Percentiles rank a stretch among this genome's conserved stretches.
phyloP scores from a whole-genome alignment of 2,329 filamentous ascomycete species.

The Fusarium irregulare region DNA sequence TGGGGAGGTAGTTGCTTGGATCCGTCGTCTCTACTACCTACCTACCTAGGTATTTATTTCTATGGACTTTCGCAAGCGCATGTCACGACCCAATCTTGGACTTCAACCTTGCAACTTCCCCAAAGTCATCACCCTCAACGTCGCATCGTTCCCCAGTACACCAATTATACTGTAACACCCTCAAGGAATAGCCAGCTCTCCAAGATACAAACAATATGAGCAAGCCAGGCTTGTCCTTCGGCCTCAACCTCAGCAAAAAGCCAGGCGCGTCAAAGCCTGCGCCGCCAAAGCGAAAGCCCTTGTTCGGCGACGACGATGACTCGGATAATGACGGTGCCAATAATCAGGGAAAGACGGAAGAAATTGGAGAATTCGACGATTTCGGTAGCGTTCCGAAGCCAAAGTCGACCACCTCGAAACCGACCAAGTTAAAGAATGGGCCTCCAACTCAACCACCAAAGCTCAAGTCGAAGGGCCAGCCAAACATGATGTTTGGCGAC shows the following conservation, averaged over 20 bases:
- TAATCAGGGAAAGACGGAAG: slow-evolving; percentile 58
- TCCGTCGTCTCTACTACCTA: not conserved
- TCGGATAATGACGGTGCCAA: slow-evolving; percentile 62
- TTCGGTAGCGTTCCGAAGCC: slow-evolving; percentile 48
- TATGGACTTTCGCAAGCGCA: not conserved
- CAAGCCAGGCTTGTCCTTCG: slow-evolving; percentile 63
- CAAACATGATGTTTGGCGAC: slow-evolving; percentile 68
- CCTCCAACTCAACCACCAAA: slow-evolving; percentile 55
- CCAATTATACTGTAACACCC: not conserved
- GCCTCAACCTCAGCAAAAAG: slow-evolving; percentile 72
- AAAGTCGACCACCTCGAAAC: slow-evolving; percentile 47
- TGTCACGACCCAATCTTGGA: slow-evolving; percentile 3
- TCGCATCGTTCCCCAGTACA: not conserved
- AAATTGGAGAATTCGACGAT: slow-evolving; percentile 73
- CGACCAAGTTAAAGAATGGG: slow-evolving; percentile 49
- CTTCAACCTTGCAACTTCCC: slow-evolving; percentile 10
- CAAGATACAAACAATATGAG: slow-evolving; percentile 52
- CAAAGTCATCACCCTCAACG: not conserved
- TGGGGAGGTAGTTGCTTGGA: not conserved
- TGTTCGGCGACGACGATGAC: slow-evolving; percentile 67
- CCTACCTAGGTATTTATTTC: not conserved
- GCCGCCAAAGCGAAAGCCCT: slow-evolving; percentile 63
- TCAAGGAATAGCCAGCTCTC: not conserved
- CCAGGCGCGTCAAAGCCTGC: slow-evolving; percentile 60
- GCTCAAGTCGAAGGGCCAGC: slow-evolving; percentile 57